phyloP scores from a whole-genome alignment of 352 stramenopile genomes.

The Globisporangium nodosum region DNA sequence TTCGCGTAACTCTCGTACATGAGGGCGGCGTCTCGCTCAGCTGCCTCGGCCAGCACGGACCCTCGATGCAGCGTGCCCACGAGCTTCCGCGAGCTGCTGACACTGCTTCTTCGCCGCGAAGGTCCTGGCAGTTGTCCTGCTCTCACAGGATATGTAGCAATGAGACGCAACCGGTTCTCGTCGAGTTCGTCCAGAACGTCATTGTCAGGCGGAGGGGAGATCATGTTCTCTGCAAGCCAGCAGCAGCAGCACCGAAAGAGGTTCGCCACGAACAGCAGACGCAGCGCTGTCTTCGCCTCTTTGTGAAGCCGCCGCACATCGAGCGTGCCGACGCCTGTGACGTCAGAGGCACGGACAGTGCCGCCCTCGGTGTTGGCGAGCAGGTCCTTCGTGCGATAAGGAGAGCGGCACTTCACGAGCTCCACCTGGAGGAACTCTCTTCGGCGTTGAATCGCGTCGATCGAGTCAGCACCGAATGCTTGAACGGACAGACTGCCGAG shows the following conservation, averaged over 20 bases:
- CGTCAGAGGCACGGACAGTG: neutral
- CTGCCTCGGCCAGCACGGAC: conserved; percentile 16
- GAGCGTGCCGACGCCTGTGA: neutral
- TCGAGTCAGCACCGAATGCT: neutral
- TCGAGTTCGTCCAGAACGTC: neutral
- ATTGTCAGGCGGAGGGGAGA: conserved; percentile 5
- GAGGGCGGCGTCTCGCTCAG: conserved; percentile 21
- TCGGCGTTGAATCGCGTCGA: neutral
- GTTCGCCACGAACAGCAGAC: conserved; percentile 49
- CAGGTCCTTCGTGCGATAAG: conserved; percentile 18
- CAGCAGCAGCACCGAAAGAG: conserved; percentile 54
- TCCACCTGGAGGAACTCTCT: conserved; percentile 18
- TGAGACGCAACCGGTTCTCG: neutral
- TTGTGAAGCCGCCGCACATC: conserved; percentile 30
- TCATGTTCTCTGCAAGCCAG: conserved; percentile 58
- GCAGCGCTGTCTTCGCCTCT: conserved; percentile 26
- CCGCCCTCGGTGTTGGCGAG: neutral
- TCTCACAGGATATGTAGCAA: neutral
- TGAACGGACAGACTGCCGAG: neutral
- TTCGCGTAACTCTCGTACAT: conserved; percentile 48
- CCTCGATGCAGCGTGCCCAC: conserved; percentile 44
- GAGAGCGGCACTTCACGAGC: conserved; percentile 9
- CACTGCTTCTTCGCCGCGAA: conserved; percentile 28
- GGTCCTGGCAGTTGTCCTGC: neutral
- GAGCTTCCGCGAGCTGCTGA: conserved; percentile 28